Evolutionary conservation across 2,329 filamentous ascomycete species (phyloP).

Genomic region (Dactylellina drechsleri): DNA sequence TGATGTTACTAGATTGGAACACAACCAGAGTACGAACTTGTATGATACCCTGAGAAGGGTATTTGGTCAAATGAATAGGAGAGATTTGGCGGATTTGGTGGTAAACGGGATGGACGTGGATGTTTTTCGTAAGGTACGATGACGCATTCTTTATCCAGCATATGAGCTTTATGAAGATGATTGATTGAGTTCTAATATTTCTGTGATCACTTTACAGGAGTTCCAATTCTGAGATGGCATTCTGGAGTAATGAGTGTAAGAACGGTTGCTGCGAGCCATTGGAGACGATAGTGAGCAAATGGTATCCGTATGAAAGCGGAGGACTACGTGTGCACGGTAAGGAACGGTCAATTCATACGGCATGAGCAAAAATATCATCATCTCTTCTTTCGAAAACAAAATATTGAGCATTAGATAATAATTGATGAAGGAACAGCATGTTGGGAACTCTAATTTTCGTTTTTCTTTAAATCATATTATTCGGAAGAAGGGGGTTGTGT

Average conservation of each 20-base stretch:
- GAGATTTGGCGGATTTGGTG: slow-evolving; percentile 88
- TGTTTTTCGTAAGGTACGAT: slow-evolving; percentile 74
- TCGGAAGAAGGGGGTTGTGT: neutral
- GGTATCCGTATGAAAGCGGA: slow-evolving; percentile 34
- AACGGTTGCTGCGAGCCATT: slow-evolving; percentile 49
- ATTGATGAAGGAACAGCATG: neutral
- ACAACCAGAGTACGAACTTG: slow-evolving; percentile 96
- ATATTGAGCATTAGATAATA: slow-evolving; percentile 12
- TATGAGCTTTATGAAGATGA: neutral
- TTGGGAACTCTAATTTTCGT: too few relatives aligned
- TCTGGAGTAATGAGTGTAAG: slow-evolving; percentile 34
- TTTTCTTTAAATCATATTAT: too few relatives aligned
- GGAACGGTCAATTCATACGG: slow-evolving; percentile 8
- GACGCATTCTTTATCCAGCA: neutral
- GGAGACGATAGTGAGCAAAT: slow-evolving; percentile 35
- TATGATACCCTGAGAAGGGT: slow-evolving; percentile 94
- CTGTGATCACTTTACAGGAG: slow-evolving; percentile 17
- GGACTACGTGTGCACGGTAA: slow-evolving; percentile 44
- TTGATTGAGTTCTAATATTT: neutral
- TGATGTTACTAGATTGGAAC: slow-evolving; percentile 75
- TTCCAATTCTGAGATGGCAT: slow-evolving; percentile 54
- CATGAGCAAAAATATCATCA: slow-evolving; percentile 14
- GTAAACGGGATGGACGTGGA: slow-evolving; percentile 91
- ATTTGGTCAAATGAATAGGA: slow-evolving; percentile 93
- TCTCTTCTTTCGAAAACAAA: neutral